phyloP scores from a whole-genome alignment of 345 rosid species.

The Eucalyptus pauciflora region DNA sequence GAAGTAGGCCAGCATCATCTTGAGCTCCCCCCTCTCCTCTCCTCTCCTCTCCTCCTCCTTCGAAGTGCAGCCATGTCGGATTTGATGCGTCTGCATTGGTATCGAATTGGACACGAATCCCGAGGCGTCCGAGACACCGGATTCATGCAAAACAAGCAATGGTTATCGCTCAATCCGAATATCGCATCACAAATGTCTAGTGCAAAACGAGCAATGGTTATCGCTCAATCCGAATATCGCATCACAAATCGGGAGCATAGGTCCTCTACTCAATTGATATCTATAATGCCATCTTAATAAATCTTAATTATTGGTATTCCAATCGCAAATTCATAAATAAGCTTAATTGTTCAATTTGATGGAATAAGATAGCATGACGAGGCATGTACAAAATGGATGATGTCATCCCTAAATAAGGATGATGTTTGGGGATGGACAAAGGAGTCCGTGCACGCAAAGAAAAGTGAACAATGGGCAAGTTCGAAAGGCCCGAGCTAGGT shows the following conservation, averaged over 20 bases:
- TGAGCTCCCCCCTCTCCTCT: background rate
- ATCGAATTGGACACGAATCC: background rate
- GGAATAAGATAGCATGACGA: background rate
- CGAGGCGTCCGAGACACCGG: rapidly evolving
- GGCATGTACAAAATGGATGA: background rate
- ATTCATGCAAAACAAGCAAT: background rate
- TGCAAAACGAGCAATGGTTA: background rate
- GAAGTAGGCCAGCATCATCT: background rate
- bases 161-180: rapidly evolving
- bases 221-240: rapidly evolving
- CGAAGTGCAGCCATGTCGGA: background rate
- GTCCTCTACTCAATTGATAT: background rate
- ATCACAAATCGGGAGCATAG: background rate
- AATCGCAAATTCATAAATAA: background rate
- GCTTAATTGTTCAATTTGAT: background rate
- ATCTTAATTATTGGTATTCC: background rate
- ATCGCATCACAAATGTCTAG: rapidly evolving
- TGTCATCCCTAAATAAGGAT: background rate
- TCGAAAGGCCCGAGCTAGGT: background rate
- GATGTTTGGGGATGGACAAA: no score
- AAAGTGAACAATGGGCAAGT: background rate
- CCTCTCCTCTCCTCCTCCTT: background rate
- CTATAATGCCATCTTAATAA: background rate
- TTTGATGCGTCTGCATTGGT: background rate
- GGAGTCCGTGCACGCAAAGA: background rate